These are phyloP conservation scores for Mycena maculata DNA, from an alignment of 768 basidiomycete species.

Conservation along the genomic window DNA sequence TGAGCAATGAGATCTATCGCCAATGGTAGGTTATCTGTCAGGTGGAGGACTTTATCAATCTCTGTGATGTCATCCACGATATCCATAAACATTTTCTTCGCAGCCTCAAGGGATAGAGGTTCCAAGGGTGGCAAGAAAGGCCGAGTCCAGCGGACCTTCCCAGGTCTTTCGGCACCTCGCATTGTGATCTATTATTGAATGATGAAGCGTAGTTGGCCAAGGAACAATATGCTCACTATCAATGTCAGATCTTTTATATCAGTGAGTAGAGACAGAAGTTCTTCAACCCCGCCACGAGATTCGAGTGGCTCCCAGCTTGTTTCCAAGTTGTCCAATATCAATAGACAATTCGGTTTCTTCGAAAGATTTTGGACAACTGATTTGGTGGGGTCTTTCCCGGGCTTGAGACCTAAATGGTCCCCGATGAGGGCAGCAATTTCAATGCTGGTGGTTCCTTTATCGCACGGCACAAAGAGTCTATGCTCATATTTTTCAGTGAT, in stretches of 20 bases:
- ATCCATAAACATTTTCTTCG: too few relatives aligned
- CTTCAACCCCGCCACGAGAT: not conserved
- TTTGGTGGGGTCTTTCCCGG: too few relatives aligned
- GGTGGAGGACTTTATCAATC: not conserved
- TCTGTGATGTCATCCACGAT: not conserved
- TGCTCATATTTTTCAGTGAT: not conserved
- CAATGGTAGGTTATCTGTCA: not conserved
- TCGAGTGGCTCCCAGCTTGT: not conserved
- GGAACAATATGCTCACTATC: not conserved
- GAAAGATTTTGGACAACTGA: too few relatives aligned
- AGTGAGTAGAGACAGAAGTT: not conserved
- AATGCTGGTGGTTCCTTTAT: not conserved
- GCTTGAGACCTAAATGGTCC: too few relatives aligned
- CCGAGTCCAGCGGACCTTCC: not conserved
- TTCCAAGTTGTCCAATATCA: too few relatives aligned
- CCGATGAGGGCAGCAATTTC: too few relatives aligned
- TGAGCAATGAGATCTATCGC: too few relatives aligned
- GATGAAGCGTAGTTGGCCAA: not conserved
- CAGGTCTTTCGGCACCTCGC: conserved; percentile 1
- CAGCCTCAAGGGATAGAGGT: not conserved
- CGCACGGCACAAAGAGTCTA: not conserved
- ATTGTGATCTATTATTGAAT: not conserved
- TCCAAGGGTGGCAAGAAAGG: conserved; percentile 1
- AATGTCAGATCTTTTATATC: not conserved
- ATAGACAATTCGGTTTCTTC: too few relatives aligned